Evolutionary conservation across 2,329 filamentous ascomycete genomes (phyloP).

Genomic region (Coniochaeta sp.): DNA sequence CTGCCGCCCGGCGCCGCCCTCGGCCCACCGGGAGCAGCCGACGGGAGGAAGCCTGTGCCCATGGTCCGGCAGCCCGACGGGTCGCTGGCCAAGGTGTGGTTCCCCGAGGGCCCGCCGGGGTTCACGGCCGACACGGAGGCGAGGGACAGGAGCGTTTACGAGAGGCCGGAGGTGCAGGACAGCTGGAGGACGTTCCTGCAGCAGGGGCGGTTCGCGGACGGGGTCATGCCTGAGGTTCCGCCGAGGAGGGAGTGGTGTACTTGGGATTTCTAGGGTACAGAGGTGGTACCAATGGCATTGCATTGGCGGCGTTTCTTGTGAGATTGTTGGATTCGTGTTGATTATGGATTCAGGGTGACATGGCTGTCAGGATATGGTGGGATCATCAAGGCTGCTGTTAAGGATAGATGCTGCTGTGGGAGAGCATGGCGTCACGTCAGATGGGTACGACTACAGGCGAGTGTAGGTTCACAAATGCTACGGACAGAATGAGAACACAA

Average conservation of each 20-base stretch:
- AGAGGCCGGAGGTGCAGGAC: constrained; percentile 27
- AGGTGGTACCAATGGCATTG: background rate
- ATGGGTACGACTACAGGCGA: background rate
- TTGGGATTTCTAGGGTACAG: constrained; percentile 56
- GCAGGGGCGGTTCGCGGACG: constrained; percentile 61
- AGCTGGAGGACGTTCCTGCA: constrained; percentile 53
- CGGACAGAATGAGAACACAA: background rate
- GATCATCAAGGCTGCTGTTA: too few species aligned
- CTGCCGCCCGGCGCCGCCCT: constrained; percentile 32
- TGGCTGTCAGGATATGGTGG: background rate
- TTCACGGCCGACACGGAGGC: constrained; percentile 59
- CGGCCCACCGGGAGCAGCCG: too few species aligned
- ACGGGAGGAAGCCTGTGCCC: constrained; percentile 24
- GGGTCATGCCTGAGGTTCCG: constrained; percentile 68
- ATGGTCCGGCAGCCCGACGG: constrained; percentile 45
- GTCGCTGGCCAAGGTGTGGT: constrained; percentile 61
- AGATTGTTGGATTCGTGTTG: background rate
- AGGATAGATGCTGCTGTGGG: background rate
- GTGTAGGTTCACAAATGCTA: background rate
- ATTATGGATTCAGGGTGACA: background rate
- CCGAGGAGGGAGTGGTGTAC: constrained; percentile 69
- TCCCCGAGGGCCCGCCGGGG: constrained; percentile 60
- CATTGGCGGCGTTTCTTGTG: background rate
- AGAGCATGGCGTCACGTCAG: background rate
- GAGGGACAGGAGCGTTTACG: constrained; percentile 41